Base-by-base conservation (phyloP, 768 basidiomycete genomes). In the Panaeolus papilionaceus region DNA sequence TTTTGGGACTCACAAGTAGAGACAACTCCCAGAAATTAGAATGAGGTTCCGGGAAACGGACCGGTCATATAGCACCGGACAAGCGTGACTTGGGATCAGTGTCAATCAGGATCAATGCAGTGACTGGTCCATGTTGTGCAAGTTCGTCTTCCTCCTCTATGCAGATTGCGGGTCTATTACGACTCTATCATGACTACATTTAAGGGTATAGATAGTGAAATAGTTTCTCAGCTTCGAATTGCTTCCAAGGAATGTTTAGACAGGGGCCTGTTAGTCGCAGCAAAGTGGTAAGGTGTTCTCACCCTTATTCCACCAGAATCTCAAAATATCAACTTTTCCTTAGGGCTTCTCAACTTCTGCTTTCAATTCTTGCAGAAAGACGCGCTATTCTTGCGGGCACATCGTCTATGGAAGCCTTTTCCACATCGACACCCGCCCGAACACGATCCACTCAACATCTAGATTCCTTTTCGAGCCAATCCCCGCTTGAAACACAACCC, bases 301-400 rank as follows among this genome's bases (percentile, higher is more conserved):
- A 54, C 45, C 58, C 23, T 58, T 51, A 39, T 33, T 58, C 28
- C 61, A 70, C 3, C 71, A 69, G 69, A 70, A 58, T 61, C 23
- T 67, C 54, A 67, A 44, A 62, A 67, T 63, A 72, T 20, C 61
- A 44, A 38, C 33, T 37, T 54, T 9, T 23, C 47, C 6, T 38
- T 68, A 95, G 93, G 93, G 87, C 91, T 28, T 89, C 92, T 28
- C 93, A 95, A 73, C 81, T 95, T 37, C 80, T 93, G 65, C 80
- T 91, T 33, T 86, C 91, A 14, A 80, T 89, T 38, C 84, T 89
- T 4, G 67, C 79, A 20, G 75, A 79, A 54, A 88, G 85, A 75
- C 82, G 86, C 67, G 79, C 76, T 45, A 66, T 74, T 10, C 69
- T 74, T 10, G 72, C 73, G 23, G 66, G 71, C 38, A 65, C 76